Evolutionary conservation across 1,284 basidiomycete species (phyloP).

Genomic region (Naganishia cerealis): DNA sequence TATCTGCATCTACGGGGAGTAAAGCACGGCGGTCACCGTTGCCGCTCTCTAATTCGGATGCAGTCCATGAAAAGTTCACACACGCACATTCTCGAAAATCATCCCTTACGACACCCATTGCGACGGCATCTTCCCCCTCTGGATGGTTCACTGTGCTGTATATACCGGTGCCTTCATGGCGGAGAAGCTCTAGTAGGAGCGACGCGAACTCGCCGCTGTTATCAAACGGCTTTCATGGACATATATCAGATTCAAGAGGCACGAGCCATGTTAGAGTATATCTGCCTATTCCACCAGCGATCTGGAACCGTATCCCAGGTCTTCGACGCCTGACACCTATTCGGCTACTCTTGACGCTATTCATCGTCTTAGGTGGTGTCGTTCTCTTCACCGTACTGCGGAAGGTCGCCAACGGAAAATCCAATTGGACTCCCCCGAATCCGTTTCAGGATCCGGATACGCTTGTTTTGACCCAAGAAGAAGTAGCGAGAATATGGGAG

Average conservation of each 20-base stretch:
- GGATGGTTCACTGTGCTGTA: slow-evolving; percentile 47
- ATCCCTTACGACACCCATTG: slow-evolving; percentile 32
- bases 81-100: slow-evolving; percentile 37
- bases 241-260: slow-evolving; percentile 34
- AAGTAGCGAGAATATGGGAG: slow-evolving; percentile 82
- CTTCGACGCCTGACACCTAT: slow-evolving; percentile 60
- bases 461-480: slow-evolving; percentile 70
- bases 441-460: slow-evolving; percentile 68
- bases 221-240: slow-evolving; percentile 32
- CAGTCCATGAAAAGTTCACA: slow-evolving; percentile 45
- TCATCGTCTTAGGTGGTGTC: slow-evolving; percentile 59
- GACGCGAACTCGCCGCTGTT: slow-evolving; percentile 1
- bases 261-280: slow-evolving; percentile 44
- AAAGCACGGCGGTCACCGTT: slow-evolving; percentile 47
- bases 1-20: slow-evolving; percentile 39
- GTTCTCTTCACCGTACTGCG: slow-evolving; percentile 62
- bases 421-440: slow-evolving; percentile 66
- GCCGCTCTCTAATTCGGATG: slow-evolving; percentile 46
- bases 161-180: slow-evolving; percentile 45
- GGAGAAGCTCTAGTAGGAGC: slow-evolving; percentile 12
- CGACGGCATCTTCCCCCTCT: slow-evolving; percentile 34
- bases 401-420: slow-evolving; percentile 54
- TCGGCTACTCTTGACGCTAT: slow-evolving; percentile 56
- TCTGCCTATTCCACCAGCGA: slow-evolving; percentile 65
- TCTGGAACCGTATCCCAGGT: slow-evolving; percentile 58